phyloP scores from a whole-genome alignment of 768 basidiomycete species.

The Suillus subaureus region DNA sequence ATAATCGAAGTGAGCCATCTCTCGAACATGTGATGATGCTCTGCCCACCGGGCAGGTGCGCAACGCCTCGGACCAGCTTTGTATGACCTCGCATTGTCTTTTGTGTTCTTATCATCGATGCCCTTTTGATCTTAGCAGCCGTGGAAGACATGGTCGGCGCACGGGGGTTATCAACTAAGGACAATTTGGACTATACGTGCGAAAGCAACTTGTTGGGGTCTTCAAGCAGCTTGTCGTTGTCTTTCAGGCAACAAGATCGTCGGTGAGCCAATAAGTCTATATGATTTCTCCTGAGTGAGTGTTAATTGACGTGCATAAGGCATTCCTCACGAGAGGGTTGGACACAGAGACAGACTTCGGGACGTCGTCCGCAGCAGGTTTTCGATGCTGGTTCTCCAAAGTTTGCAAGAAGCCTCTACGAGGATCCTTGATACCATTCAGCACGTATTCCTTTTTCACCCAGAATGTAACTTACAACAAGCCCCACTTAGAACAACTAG shows the following conservation, averaged over 20 bases:
- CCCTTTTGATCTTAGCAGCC: background rate
- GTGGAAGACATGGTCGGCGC: background rate
- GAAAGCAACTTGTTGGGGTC: background rate
- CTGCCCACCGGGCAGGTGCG: background rate
- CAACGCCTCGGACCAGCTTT: background rate
- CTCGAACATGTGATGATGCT: constrained; percentile 14
- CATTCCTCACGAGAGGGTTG: background rate
- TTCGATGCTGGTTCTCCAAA: background rate
- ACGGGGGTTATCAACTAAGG: background rate
- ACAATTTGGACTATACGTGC: background rate
- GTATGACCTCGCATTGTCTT: background rate
- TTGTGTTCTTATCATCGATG: background rate
- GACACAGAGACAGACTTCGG: background rate
- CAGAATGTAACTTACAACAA: background rate
- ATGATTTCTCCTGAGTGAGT: background rate
- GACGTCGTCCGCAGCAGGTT: background rate
- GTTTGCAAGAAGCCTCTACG: background rate
- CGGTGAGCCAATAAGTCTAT: background rate
- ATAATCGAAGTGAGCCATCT: constrained; percentile 16
- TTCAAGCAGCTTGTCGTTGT: background rate
- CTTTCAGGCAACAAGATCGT: background rate
- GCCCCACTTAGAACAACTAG: background rate
- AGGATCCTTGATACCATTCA: background rate
- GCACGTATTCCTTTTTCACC: background rate
- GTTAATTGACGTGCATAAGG: background rate